Percentiles rank a stretch among this genome's conserved stretches.
Evolutionary conservation across 73 alveolate species (phyloP).

Genomic region (Paramecium caudatum): DNA sequence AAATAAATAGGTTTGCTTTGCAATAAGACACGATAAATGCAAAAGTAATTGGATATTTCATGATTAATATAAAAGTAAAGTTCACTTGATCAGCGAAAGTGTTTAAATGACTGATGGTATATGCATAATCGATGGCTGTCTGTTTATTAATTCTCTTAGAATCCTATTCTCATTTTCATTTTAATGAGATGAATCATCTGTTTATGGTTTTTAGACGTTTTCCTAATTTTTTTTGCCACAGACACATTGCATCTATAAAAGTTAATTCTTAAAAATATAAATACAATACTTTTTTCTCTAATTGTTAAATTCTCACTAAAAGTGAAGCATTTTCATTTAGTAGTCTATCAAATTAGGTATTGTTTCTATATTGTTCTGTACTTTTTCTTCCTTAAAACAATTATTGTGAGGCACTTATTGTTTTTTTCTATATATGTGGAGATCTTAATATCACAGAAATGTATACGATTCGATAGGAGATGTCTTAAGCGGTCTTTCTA

Average conservation of each 20-base stretch:
- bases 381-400: background rate
- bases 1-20: background rate
- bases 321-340: constrained; percentile 19
- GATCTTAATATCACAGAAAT: background rate
- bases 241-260: constrained; percentile 12
- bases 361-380: constrained; percentile 19
- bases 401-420: background rate
- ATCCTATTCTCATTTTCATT: constrained; percentile 14
- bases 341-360: constrained; percentile 12
- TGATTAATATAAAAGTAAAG: background rate
- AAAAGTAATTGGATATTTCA: background rate
- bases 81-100: background rate
- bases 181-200: background rate
- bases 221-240: constrained; percentile 1
- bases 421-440: background rate
- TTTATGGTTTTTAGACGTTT: background rate
- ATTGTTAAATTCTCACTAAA: background rate
- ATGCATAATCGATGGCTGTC: background rate
- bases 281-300: constrained; percentile 18
- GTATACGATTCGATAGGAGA: background rate
- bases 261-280: constrained; percentile 1
- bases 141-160: background rate
- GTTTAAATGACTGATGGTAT: constrained; percentile 2
- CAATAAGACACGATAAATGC: background rate
- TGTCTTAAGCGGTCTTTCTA: background rate